These are phyloP conservation scores for Debaryomycetaceae sp. DNA, from an alignment of 1,139 yeast genomes.

Conservation along the genomic window DNA sequence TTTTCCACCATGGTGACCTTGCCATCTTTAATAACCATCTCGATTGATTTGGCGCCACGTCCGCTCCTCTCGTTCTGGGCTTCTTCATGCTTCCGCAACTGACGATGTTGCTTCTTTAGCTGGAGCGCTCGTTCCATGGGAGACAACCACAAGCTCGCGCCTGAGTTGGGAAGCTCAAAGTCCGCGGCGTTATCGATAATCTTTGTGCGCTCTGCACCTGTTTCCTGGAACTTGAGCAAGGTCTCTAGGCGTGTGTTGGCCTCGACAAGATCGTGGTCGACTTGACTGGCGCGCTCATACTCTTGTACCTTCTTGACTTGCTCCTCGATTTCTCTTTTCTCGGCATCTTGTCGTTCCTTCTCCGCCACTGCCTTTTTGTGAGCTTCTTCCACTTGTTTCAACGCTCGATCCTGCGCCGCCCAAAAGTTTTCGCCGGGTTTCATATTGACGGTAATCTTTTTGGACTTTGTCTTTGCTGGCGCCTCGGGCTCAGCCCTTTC, in stretches of 20 bases:
- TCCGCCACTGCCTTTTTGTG: conserved; percentile 13
- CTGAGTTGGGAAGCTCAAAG: conserved; percentile 47
- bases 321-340: conserved; percentile 19
- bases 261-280: conserved; percentile 42
- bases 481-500: conserved; percentile 8
- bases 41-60: conserved; percentile 62
- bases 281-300: conserved; percentile 21
- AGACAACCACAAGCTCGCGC: conserved; percentile 67
- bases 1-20: conserved; percentile 52
- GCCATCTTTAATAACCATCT: conserved; percentile 75
- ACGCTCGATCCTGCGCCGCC: conserved; percentile 56
- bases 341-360: conserved; percentile 19
- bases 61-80: conserved; percentile 52
- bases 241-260: conserved; percentile 71
- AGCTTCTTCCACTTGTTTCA: conserved; percentile 39
- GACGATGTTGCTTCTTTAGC: conserved; percentile 73
- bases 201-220: conserved; percentile 81
- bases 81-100: conserved; percentile 51
- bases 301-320: conserved; percentile 28
- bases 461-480: conserved; percentile 13
- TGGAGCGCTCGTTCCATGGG: conserved; percentile 80
- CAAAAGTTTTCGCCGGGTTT: conserved; percentile 56
- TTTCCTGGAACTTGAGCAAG: conserved; percentile 68
- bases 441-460: conserved; percentile 40
- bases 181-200: conserved; percentile 93